phyloP scores from a whole-genome alignment of 108 stramenopile genomes.

The Nitzschia sp. region DNA sequence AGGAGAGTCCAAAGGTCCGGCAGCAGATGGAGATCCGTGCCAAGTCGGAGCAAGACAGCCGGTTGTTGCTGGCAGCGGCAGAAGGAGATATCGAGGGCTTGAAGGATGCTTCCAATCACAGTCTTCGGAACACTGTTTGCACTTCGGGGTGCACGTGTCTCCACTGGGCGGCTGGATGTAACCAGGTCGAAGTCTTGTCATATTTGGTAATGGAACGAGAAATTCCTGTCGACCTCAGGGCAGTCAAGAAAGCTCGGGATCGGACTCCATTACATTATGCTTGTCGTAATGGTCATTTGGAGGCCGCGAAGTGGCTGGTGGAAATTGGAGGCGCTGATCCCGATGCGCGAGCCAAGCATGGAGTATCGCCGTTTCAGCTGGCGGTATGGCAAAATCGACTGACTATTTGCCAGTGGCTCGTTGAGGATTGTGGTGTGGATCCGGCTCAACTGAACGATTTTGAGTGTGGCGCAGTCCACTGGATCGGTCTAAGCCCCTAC shows the following conservation, averaged over 20 bases:
- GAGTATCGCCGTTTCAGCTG: slow-evolving; percentile 81
- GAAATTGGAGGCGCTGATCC: slow-evolving; percentile 47
- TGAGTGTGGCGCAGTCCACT: slow-evolving; percentile 78
- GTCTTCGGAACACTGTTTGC: slow-evolving; percentile 13
- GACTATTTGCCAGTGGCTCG: slow-evolving; percentile 54
- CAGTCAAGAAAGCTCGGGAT: slow-evolving; percentile 41
- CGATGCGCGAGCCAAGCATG: slow-evolving; percentile 52
- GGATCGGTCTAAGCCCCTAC: slow-evolving; percentile 69
- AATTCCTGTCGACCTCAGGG: slow-evolving; percentile 10
- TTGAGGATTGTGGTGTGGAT: slow-evolving; percentile 48
- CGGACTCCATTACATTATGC: slow-evolving; percentile 86
- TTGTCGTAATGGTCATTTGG: slow-evolving; percentile 72
- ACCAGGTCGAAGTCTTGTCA: slow-evolving; percentile 31
- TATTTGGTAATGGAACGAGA: slow-evolving; percentile 28
- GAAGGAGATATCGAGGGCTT: slow-evolving; percentile 27
- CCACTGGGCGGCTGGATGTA: slow-evolving; percentile 81
- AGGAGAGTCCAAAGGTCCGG: no score
- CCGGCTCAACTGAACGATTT: slow-evolving; percentile 69
- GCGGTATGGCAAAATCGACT: slow-evolving; percentile 87
- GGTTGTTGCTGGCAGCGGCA: slow-evolving; percentile 27
- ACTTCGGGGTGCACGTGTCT: slow-evolving; percentile 66
- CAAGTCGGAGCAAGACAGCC: neutral
- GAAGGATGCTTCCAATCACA: neutral
- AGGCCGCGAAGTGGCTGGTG: slow-evolving; percentile 51
- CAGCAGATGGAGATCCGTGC: neutral